Percentiles rank a stretch among this genome's conserved stretches.
These are phyloP conservation scores for Aphanocladium album DNA, from an alignment of 2,329 filamentous ascomycete genomes.

Conservation along the genomic window DNA sequence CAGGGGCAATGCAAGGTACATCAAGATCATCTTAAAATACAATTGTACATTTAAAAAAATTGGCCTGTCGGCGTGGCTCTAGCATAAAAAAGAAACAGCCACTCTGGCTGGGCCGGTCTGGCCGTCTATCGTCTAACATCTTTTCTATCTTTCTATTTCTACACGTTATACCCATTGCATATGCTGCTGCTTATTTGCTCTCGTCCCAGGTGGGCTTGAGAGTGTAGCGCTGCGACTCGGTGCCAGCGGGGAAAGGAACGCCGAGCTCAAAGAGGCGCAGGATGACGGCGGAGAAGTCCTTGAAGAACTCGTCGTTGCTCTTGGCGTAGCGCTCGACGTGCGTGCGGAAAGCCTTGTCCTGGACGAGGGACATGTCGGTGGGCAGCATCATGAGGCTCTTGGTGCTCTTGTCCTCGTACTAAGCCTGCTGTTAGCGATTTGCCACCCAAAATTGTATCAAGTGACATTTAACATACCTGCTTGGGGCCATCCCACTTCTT, in stretches of 20 bases:
- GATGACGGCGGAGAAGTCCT: conserved; percentile 77
- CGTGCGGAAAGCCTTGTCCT: conserved; percentile 81
- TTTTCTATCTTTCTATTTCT: neutral
- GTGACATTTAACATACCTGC: conserved; percentile 36
- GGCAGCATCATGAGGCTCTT: conserved; percentile 97
- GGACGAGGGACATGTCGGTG: conserved; percentile 78
- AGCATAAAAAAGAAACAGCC: conserved; percentile 9
- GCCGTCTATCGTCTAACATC: conserved; percentile 10
- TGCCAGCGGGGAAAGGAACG: conserved; percentile 72
- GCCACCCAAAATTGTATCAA: conserved; percentile 19
- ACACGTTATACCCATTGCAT: neutral
- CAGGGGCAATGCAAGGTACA: neutral
- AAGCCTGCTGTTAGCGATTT: too few species aligned
- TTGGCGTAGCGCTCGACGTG: conserved; percentile 84
- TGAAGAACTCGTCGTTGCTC: conserved; percentile 88
- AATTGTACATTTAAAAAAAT: neutral
- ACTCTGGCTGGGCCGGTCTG: conserved; percentile 1
- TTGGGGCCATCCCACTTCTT: conserved; percentile 88
- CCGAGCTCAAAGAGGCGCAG: conserved; percentile 88
- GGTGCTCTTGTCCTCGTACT: conserved; percentile 78
- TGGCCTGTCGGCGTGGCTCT: neutral
- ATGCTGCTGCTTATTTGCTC: conserved; percentile 23
- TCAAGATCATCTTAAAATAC: neutral
- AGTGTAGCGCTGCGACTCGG: conserved; percentile 50
- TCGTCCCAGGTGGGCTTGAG: conserved; percentile 55